Base-by-base conservation (phyloP, 805 yeast species). In the Priceomyces fermenticarens region DNA sequence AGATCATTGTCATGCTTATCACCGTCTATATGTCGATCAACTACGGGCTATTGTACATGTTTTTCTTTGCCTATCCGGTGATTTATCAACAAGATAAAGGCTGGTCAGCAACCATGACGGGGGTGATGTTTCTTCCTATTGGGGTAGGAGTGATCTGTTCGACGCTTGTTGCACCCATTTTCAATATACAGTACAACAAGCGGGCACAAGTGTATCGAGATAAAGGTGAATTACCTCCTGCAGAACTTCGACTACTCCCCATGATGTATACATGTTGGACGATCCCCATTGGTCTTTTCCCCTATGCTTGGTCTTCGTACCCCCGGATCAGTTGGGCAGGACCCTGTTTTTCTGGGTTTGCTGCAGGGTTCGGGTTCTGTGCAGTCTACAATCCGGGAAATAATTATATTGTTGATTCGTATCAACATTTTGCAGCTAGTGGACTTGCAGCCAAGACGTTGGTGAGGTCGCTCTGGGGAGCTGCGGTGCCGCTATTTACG, bases 401-500 rank as follows among this genome's bases (percentile, higher is more conserved):
- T 45, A 64, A 64, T 47, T 65, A 64, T 43, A 56, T 65, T 43
- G 69, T 64, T 13, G 71, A 65, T 44, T 60, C 67, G 9, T 65
- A 65, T 40, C 65, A 62, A 42, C 67, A 64, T 46, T 64, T 59
- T 42, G 71, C 71, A 4, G 67, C 67, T 1, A 51, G 59, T 45
- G 68, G 61, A 1, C 57, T 65, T 45, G 69, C 71, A 12, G 67
- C 70, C 4, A 65, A 65, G 45, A 65, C 71, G 1, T 60, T 65
- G 34, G 62, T 65, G 10, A 49, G 71, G 48, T 64, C 69, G 6
- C 43, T 64, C 12, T 65, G 67, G 63, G 71, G 70, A 43, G 70
- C 69, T 41, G 77, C 75, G 12, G 81, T 80, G 58, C 85, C 86
- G 30, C 67, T 85, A 40, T 83, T 85, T 54, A 80, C 85, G n/a